Evolutionary conservation across 805 yeast species (phyloP), one percentile per base, ranked within the genome.

Genomic region (Cyberlindnera lachancei): DNA sequence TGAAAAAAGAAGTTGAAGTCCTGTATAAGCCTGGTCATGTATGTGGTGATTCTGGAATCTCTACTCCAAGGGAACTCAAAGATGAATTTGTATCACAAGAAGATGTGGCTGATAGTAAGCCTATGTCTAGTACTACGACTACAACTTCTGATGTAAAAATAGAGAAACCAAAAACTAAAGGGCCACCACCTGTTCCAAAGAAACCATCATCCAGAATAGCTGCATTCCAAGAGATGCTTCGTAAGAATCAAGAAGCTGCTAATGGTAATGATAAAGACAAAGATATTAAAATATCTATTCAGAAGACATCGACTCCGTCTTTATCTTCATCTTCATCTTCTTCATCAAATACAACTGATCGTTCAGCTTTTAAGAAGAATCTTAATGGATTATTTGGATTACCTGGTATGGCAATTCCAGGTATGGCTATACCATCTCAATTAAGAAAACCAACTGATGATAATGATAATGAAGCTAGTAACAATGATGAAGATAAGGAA

Each of bases 151-250:
- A n/a, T n/a, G n/a, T n/a, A n/a, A n/a, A n/a, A n/a, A n/a, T n/a
- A 5, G 18, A 14, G 15, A 23, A 56, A 12, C 35, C 36, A 18
- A 39, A 34, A 24, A n/a, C 48, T 23, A 50, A 46, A 25, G 61
- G 63, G 2, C 72, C 85, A 11, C 86, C 86, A 6, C 79, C 75
- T 19, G 76, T 76, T 16, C 90, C 90, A 4, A 80, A 80, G 46
- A 82, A 82, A 45, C 75, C 85, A 13, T 80, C 90, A 0, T 76
- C 86, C 1, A 79, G 68, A 40, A 82, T 82, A 38, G 87, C 88
- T 1, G 87, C 87, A 0, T 82, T 82, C 53, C 94, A 82, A 49
- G 81, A 79, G 47, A 74, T 79, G 80, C 62, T 82, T 34, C 71
- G 70, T 30, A 63, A 65, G 38, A 68, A 66, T 39, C 77, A 71